A percentile compares a stretch with the other conserved stretches of the same genome.
Conservation (phyloP, 2,329 filamentous ascomycete genomes). For the Aureobasidium sp. region DNA sequence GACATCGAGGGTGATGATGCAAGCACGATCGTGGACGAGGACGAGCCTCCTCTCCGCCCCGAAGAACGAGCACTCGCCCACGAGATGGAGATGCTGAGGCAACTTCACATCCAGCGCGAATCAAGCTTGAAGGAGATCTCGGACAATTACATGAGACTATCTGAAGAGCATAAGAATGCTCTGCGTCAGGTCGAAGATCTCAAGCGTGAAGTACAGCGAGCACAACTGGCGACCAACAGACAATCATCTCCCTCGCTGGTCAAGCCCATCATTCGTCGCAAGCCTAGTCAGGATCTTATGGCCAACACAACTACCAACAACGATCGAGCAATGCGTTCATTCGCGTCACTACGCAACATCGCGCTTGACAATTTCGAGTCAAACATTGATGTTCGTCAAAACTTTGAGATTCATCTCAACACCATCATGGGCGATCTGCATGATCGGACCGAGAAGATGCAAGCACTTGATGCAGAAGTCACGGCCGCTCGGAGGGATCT, state of each 20-base stretch:
- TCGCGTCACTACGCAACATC: constrained; percentile 82
- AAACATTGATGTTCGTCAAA: constrained; percentile 78
- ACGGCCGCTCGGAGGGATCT: constrained; percentile 84
- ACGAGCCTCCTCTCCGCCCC: constrained; percentile 15
- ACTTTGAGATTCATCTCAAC: constrained; percentile 86
- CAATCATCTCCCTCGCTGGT: constrained; percentile 20
- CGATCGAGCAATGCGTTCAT: constrained; percentile 85
- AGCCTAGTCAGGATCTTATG: constrained; percentile 76
- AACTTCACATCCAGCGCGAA: constrained; percentile 69
- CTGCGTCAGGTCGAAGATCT: constrained; percentile 85
- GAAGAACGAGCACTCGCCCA: constrained; percentile 31
- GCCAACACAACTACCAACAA: constrained; percentile 36
- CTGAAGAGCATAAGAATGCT: constrained; percentile 72
- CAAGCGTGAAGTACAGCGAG: constrained; percentile 75
- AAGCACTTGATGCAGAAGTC: constrained; percentile 81
- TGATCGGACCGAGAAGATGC: constrained; percentile 77
- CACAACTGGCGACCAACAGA: constrained; percentile 31
- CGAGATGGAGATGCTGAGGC: constrained; percentile 66
- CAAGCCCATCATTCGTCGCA: constrained; percentile 72
- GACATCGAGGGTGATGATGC: constrained; percentile 39
- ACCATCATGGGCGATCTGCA: constrained; percentile 90
- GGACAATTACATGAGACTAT: constrained; percentile 74
- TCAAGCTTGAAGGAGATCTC: constrained; percentile 64
- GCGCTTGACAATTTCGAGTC: constrained; percentile 78
- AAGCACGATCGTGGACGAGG: constrained; percentile 18